Conservation (phyloP, 2,329 filamentous ascomycete species). For the Leptographium radiaticola region DNA sequence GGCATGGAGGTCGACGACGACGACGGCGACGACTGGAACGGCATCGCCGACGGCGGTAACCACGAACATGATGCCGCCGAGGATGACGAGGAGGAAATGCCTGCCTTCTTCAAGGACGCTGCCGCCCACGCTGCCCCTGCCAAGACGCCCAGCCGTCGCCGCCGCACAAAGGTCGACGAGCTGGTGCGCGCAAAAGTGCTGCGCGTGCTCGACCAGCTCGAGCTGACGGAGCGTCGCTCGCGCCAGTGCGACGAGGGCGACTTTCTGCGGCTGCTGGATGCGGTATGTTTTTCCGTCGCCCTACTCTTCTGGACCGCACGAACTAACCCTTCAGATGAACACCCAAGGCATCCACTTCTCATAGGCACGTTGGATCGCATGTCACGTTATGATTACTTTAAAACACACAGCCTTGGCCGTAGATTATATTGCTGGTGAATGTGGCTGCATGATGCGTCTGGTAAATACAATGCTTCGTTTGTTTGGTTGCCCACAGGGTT, state of each 20-base stretch:
- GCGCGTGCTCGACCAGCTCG: constrained; percentile 71
- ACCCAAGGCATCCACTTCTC: constrained; percentile 88
- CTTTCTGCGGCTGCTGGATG: constrained; percentile 66
- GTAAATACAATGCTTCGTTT: background rate
- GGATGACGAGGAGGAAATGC: constrained; percentile 56
- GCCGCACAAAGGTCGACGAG: constrained; percentile 66
- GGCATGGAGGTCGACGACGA: constrained; percentile 34
- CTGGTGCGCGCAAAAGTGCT: constrained; percentile 78
- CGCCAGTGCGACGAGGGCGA: constrained; percentile 87
- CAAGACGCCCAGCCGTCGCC: constrained; percentile 57
- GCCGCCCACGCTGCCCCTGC: constrained; percentile 26
- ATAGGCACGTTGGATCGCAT: constrained; percentile 23
- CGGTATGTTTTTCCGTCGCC: constrained; percentile 19
- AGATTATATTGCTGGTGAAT: background rate
- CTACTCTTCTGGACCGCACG: background rate
- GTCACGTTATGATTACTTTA: background rate
- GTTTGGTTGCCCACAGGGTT: constrained; percentile 6
- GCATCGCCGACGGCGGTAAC: constrained; percentile 42
- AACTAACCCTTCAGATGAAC: constrained; percentile 45
- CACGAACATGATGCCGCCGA: constrained; percentile 33
- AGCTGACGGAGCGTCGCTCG: constrained; percentile 67
- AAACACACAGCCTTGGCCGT: background rate
- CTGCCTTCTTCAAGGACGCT: constrained; percentile 66
- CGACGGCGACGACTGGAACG: constrained; percentile 38
- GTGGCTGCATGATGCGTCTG: background rate